phyloP scores from a whole-genome alignment of 371 early-diverging fungal species.

The Mortierella polycephala region DNA sequence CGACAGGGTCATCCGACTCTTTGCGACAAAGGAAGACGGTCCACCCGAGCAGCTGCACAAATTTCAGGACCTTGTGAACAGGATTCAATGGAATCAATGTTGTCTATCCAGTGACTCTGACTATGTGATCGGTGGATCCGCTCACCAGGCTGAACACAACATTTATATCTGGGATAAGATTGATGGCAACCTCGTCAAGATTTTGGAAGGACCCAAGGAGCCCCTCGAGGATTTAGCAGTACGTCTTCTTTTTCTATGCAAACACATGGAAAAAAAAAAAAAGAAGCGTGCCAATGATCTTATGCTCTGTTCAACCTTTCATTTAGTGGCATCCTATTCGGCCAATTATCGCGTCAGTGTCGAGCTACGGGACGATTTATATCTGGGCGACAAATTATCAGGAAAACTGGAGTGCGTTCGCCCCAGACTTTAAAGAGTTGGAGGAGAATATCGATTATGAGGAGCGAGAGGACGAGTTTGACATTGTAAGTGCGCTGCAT shows the following conservation, averaged over 20 bases:
- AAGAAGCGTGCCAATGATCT: background rate
- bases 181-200: conserved; percentile 84
- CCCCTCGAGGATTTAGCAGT: conserved; percentile 87
- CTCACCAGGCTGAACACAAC: conserved; percentile 86
- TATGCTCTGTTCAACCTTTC: background rate
- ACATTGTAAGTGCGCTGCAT: conserved; percentile 65
- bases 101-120: conserved; percentile 88
- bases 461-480: conserved; percentile 95
- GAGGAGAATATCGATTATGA: conserved; percentile 93
- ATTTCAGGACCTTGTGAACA: conserved; percentile 89
- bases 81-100: conserved; percentile 86
- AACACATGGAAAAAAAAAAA: no score
- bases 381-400: conserved; percentile 88
- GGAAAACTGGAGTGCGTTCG: conserved; percentile 94
- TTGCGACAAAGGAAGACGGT: conserved; percentile 57
- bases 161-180: conserved; percentile 94
- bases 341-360: conserved; percentile 86
- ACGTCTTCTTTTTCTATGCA: conserved; percentile 37
- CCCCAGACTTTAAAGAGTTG: conserved; percentile 89
- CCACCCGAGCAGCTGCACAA: conserved; percentile 72
- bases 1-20: conserved; percentile 79
- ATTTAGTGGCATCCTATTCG: conserved; percentile 88
- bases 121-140: conserved; percentile 86
- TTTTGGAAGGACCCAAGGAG: conserved; percentile 93
- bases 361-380: conserved; percentile 83